Base-by-base conservation (phyloP, 2,329 filamentous ascomycete species). In the Graphilbum ipis-grandicollis region DNA sequence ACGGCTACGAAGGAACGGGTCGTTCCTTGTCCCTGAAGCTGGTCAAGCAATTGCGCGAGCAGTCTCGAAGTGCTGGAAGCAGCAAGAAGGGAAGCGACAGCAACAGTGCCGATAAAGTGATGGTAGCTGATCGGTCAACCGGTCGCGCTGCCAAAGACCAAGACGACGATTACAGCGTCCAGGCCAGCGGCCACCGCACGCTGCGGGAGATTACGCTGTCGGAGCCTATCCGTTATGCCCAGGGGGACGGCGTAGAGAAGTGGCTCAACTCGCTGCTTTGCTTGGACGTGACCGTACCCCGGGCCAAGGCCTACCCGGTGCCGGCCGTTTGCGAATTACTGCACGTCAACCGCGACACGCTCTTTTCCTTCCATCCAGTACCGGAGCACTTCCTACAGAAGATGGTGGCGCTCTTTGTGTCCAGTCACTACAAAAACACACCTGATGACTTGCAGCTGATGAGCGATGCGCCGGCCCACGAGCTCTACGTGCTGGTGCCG, bases 371-470 rank as follows among this genome's bases (percentile, higher is more conserved):
- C 64, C 90, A 98, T 50, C 84, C 86, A 3, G 84, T 96, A 17
- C 92, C 90, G 3, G 90, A 98, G 55, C 90, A 86, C 52, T 96
- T 98, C 59, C 61, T 98, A 38, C 90, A 98, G 54, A 85, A 93
- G 49, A 94, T 98, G 84, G 88, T 98, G 58, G 85, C 86, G 1
- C 70, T 98, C 2, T 98, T 96, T 49, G 92, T 98, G 21, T 85
- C 90, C 21, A 93, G 84, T 37, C 85, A 93, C 56, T 94, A 98
- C 66, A 96, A 96, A 58, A 98, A 98, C 58, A 84, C 86, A 0
- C 90, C 90, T 0, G 93, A 98, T 49, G 90, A 98, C 50, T 68
- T 98, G n/a, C 90, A 96, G 55, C 71, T 98, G 39, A 93, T 98
- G 84, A 93, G 84, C 43, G 90, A 98, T 56, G 90, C 90, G 1